These are phyloP conservation scores for Pythium guiyangense DNA, from an alignment of 352 stramenopile genomes.

Conservation along the genomic window DNA sequence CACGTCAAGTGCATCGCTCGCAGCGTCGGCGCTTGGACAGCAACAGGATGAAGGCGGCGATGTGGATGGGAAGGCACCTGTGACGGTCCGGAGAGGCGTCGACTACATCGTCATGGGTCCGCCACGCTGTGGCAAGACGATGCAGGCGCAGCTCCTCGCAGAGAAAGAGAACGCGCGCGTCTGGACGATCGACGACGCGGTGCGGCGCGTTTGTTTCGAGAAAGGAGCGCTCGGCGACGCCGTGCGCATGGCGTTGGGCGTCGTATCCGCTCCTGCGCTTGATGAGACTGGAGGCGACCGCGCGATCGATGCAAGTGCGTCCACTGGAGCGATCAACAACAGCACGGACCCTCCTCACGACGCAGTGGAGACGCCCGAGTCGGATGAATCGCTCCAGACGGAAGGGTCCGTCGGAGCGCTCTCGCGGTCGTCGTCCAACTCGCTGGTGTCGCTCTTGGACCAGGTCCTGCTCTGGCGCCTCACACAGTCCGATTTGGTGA, in stretches of 20 bases:
- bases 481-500: conserved; percentile 47
- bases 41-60: background rate
- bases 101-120: conserved; percentile 86
- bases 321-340: background rate
- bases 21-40: too few relatives aligned
- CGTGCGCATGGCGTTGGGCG: conserved; percentile 27
- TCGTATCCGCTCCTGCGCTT: conserved; percentile 5
- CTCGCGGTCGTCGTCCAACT: background rate
- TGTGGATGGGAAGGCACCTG: background rate
- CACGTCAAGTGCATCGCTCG: background rate
- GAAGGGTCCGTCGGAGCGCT: background rate
- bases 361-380: conserved; percentile 19
- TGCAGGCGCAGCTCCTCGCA: conserved; percentile 65
- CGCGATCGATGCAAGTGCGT: background rate
- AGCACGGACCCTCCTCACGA: conserved; percentile 4
- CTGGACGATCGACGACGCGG: conserved; percentile 73
- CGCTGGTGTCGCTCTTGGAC: conserved; percentile 38
- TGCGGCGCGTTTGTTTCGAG: conserved; percentile 33
- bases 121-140: conserved; percentile 70
- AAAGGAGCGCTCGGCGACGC: conserved; percentile 34
- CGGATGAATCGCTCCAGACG: conserved; percentile 2
- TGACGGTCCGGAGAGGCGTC: conserved; percentile 27
- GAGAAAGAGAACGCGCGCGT: conserved; percentile 64
- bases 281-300: too few relatives aligned
- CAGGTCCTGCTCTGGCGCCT: conserved; percentile 66